Percentiles rank a stretch among this genome's conserved stretches.
Conservation (phyloP, 192 early-diverging fungal species). For the Dissophora ornata region DNA sequence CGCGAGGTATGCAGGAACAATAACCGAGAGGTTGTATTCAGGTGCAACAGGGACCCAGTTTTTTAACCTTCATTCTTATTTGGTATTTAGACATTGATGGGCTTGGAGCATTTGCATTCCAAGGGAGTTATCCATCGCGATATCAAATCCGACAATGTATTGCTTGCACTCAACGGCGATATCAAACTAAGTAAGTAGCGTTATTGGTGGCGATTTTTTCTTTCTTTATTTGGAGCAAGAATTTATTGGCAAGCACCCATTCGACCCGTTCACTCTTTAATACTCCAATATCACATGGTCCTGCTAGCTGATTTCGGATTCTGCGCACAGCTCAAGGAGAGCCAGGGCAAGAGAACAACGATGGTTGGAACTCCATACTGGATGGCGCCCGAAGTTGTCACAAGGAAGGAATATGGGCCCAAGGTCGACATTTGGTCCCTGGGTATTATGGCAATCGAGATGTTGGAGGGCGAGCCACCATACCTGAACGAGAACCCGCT, state of each 20-base stretch:
- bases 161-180: slow-evolving; percentile 71
- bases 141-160: slow-evolving; percentile 88
- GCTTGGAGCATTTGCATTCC: slow-evolving; percentile 78
- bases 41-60: not conserved
- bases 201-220: slow-evolving; percentile 6
- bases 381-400: slow-evolving; percentile 99
- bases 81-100: slow-evolving; percentile 76
- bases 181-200: slow-evolving; percentile 76
- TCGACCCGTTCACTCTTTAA: too few species aligned
- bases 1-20: slow-evolving; percentile 60
- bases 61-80: not conserved
- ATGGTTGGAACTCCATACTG: slow-evolving; percentile 93
- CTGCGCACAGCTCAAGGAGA: slow-evolving; percentile 80
- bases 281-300: too few species aligned
- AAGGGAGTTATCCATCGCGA: slow-evolving; percentile 85
- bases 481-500: slow-evolving; percentile 96
- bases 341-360: slow-evolving; percentile 77
- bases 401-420: slow-evolving; percentile 88
- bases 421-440: slow-evolving; percentile 99
- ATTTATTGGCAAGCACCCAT: too few species aligned
- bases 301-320: slow-evolving; percentile 88
- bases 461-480: slow-evolving; percentile 97
- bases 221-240: not conserved
- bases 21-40: too few species aligned
- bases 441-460: slow-evolving; percentile 98